These are phyloP conservation scores for Osmanthus fragrans DNA, from an alignment of 257 asterid species.

Conservation along the genomic window DNA sequence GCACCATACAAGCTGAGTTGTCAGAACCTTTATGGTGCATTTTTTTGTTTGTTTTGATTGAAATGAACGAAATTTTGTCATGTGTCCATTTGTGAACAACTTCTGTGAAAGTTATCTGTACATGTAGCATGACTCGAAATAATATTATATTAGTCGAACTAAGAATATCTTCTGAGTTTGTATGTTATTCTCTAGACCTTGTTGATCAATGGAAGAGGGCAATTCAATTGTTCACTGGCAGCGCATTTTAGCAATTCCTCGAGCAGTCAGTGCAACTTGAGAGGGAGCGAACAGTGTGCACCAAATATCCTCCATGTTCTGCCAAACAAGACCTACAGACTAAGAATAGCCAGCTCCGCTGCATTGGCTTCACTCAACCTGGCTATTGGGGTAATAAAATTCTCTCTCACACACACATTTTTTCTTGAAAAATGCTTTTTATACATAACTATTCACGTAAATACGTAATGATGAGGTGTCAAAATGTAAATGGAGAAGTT, in stretches of 20 bases:
- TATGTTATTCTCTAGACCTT: constrained; percentile 31
- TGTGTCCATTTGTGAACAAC: too few relatives aligned
- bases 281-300: constrained; percentile 66
- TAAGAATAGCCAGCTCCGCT: constrained; percentile 77
- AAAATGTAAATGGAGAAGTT: too few relatives aligned
- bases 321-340: constrained; percentile 79
- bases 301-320: constrained; percentile 62
- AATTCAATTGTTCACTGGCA: constrained; percentile 72
- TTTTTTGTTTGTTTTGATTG: too few relatives aligned
- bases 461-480: too few relatives aligned
- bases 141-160: too few relatives aligned
- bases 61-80: too few relatives aligned
- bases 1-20: too few relatives aligned
- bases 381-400: constrained; percentile 66
- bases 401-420: not conserved
- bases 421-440: not conserved
- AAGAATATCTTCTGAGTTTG: not conserved
- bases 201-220: constrained; percentile 87
- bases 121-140: too few relatives aligned
- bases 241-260: constrained; percentile 43
- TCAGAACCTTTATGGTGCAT: too few relatives aligned
- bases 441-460: too few relatives aligned
- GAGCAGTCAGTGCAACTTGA: constrained; percentile 46
- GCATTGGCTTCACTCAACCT: constrained; percentile 75
- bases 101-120: too few relatives aligned